phyloP scores from a whole-genome alignment of 257 asterid species.

The Galeopsis tetrahit region DNA sequence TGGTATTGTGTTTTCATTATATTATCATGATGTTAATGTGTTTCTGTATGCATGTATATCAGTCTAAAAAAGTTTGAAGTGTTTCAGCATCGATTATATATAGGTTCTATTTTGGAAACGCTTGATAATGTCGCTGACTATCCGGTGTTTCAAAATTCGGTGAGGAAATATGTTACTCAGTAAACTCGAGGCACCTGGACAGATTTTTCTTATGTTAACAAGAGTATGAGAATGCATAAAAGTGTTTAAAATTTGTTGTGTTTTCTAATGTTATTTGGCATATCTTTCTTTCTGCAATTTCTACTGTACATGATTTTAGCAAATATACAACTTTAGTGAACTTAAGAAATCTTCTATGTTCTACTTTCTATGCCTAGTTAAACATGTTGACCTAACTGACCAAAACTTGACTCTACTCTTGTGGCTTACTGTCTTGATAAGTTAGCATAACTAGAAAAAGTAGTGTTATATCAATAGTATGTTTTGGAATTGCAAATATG shows the following conservation, averaged over 20 bases:
- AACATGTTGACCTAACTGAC: background rate
- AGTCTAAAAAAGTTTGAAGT: background rate
- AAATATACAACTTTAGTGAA: background rate
- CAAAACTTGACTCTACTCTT: background rate
- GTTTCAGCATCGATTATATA: background rate
- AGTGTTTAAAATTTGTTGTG: background rate
- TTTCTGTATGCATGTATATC: background rate
- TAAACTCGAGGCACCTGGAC: background rate
- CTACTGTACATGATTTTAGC: background rate
- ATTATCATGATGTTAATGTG: background rate
- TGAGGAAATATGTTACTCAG: background rate
- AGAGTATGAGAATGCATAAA: background rate
- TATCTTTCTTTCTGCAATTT: background rate
- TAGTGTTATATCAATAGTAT: background rate
- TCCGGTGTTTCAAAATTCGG: background rate
- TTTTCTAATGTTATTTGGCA: background rate
- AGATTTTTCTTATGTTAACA: background rate
- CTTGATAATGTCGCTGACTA: background rate
- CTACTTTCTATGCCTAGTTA: background rate
- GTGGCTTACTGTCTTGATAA: slow-evolving; percentile 6
- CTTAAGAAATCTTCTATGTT: background rate
- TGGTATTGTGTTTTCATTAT: background rate
- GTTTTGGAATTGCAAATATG: slow-evolving; percentile 13
- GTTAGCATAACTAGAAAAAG: background rate
- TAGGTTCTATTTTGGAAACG: background rate